phyloP scores from a whole-genome alignment of 148 eudicot genomes.

The Camellia lanceoleosa region DNA sequence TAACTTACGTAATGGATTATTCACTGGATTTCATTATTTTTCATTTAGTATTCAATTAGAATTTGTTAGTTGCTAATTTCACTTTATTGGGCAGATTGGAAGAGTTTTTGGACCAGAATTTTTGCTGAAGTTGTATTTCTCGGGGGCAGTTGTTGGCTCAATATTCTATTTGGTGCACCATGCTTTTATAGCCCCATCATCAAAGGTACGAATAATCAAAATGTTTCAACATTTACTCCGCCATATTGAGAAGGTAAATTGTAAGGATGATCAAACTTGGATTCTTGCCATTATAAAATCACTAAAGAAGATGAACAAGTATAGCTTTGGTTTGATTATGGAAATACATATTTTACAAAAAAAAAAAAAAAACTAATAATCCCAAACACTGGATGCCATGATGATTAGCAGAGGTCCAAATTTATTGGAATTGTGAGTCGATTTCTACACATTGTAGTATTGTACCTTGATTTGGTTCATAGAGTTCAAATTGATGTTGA shows the following conservation, averaged over 20 bases:
- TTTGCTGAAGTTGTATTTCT: constrained; percentile 71
- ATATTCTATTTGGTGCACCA: constrained; percentile 72
- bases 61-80: constrained; percentile 12
- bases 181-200: constrained; percentile 38
- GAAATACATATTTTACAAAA: neutral
- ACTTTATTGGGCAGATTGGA: constrained; percentile 55
- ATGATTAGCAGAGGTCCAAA: neutral
- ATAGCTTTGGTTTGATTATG: neutral
- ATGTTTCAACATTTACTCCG: neutral
- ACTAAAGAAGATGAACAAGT: neutral
- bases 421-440: neutral
- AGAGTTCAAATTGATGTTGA: neutral
- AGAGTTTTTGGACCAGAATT: constrained; percentile 60
- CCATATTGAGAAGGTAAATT: neutral
- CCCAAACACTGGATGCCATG: neutral
- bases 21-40: neutral
- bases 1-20: neutral
- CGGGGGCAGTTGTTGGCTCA: constrained; percentile 82
- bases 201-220: constrained; percentile 39
- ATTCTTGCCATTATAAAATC: neutral
- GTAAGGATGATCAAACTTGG: neutral
- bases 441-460: neutral
- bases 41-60: neutral
- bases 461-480: neutral
- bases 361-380: neutral